These are phyloP conservation scores for Colletotrichum noveboracense DNA, from an alignment of 2,329 filamentous ascomycete genomes.

Conservation along the genomic window DNA sequence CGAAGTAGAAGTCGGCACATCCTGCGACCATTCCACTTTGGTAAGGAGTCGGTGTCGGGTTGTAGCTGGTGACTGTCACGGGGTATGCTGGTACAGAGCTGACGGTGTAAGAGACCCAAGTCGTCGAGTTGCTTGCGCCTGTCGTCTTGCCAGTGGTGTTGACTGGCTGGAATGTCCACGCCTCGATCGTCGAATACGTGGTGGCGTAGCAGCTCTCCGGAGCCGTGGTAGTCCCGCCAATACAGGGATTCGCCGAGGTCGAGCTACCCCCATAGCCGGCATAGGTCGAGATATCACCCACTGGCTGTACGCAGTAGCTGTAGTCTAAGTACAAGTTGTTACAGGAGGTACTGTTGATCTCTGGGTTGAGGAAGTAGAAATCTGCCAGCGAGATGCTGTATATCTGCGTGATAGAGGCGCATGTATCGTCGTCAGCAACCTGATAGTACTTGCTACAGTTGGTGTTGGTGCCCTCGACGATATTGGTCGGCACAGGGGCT, in stretches of 20 bases:
- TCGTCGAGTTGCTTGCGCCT: background rate
- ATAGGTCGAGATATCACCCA: constrained; percentile 18
- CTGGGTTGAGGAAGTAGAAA: constrained; percentile 1
- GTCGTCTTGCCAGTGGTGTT: background rate
- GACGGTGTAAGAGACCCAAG: background rate
- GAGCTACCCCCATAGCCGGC: background rate
- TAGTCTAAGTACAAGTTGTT: background rate
- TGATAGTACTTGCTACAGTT: background rate
- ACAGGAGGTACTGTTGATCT: background rate
- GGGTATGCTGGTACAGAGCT: background rate
- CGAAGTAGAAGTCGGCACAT: background rate
- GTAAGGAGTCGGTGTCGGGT: background rate
- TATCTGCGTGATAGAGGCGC: background rate
- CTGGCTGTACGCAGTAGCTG: background rate
- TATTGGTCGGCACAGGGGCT: background rate
- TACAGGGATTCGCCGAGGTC: background rate
- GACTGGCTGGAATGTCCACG: background rate
- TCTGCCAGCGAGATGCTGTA: background rate
- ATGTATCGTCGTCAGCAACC: background rate
- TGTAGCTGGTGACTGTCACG: background rate
- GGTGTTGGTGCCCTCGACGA: background rate
- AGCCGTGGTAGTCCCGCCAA: background rate
- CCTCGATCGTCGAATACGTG: background rate
- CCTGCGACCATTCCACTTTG: background rate
- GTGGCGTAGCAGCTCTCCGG: background rate